phyloP scores from a whole-genome alignment of 2,329 filamentous ascomycete genomes.

The Shiraia sp. region DNA sequence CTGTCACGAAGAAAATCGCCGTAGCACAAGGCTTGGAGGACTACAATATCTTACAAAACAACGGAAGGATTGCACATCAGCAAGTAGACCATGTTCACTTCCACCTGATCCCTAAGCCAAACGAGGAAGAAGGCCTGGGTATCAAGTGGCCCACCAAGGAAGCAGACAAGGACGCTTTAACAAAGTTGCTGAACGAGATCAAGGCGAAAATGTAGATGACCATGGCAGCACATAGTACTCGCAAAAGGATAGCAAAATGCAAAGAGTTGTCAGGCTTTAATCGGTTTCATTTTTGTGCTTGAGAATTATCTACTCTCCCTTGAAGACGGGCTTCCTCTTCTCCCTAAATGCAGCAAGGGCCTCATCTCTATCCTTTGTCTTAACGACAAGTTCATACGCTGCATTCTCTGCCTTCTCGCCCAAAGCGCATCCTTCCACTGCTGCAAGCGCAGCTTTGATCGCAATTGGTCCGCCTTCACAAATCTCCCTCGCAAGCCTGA shows the following conservation, averaged over 20 bases:
- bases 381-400: slow-evolving; percentile 82
- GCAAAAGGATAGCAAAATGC: slow-evolving; percentile 6
- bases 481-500: slow-evolving; percentile 80
- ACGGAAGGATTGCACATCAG: slow-evolving; percentile 89
- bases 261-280: not conserved
- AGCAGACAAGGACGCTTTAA: slow-evolving; percentile 80
- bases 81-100: slow-evolving; percentile 94
- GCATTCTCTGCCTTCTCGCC: slow-evolving; percentile 80
- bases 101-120: slow-evolving; percentile 98
- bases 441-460: slow-evolving; percentile 75
- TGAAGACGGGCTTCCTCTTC: slow-evolving; percentile 73
- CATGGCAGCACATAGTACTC: not conserved
- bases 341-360: slow-evolving; percentile 83
- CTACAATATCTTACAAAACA: slow-evolving; percentile 97
- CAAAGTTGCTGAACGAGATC: slow-evolving; percentile 78
- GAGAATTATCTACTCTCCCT: slow-evolving; percentile 47
- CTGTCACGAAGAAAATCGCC: slow-evolving; percentile 85
- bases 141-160: slow-evolving; percentile 78
- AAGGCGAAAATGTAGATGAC: slow-evolving; percentile 81
- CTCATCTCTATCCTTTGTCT: slow-evolving; percentile 84
- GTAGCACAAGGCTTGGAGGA: slow-evolving; percentile 73
- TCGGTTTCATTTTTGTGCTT: not conserved
- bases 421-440: slow-evolving; percentile 68
- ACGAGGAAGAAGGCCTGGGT: slow-evolving; percentile 75
- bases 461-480: slow-evolving; percentile 89